Evolutionary conservation across 495 filamentous ascomycete genomes (phyloP), one percentile per base, ranked within the genome.

Genomic region (Choiromyces venosus): DNA sequence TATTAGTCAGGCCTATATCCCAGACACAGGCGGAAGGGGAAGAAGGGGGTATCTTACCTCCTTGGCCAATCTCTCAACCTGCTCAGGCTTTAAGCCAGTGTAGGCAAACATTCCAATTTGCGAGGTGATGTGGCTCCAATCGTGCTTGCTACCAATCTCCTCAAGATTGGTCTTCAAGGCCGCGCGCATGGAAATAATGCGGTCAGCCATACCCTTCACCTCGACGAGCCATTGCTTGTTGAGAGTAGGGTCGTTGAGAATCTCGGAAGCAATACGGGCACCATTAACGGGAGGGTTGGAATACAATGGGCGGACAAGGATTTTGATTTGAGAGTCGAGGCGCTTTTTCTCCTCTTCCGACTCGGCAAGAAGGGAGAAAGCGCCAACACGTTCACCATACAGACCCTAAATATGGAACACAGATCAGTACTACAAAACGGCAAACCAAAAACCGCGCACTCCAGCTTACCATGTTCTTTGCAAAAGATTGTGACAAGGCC

Each of bases 51-150:
- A 64, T 80, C 86, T 80, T 82, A 90, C 89, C 85, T 97, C 93
- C 86, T 96, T 93, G 73, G 95, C 93, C 73, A 99, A 86, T 82
- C 84, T 85, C 36, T 94, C 91, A 92, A 98, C 97, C 86, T 97
- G 91, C 85, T 95, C 91, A 75, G 94, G 89, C 78, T 88, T 94
- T 82, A 99, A 85, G 67, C 95, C 95, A 40, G 95, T 99, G 86
- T 95, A 99, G 78, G 94, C 94, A 81, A 99, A 99, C 95, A 99
- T 99, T 85, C 95, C 95, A 77, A 99, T 99, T 87, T 94, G 94
- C 83, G 87, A 93, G 70, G 95, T 99, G 85, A 99, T 99, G 86
- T 99, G 95, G 84, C 89, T 91, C 95, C 95, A 99, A 85, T 97
- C 92, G 84, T 95, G 93, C 87, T 93, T 92, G 86, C 91, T 93